Percentiles rank a stretch among this genome's conserved stretches.
phyloP scores from a whole-genome alignment of 306 rosid species.

The Sphenostylis stenocarpa region DNA sequence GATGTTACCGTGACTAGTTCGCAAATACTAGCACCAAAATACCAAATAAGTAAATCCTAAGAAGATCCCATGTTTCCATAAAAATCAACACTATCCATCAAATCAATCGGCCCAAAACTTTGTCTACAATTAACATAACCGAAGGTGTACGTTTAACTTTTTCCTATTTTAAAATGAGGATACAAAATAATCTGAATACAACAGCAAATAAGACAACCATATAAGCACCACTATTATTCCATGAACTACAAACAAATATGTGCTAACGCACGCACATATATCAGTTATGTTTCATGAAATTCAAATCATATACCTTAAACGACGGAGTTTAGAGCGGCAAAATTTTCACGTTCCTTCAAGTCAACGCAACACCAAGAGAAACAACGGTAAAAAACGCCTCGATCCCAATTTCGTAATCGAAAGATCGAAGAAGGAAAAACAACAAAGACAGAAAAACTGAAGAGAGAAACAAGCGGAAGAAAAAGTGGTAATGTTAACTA shows the following conservation, averaged over 20 bases:
- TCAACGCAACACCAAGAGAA: constrained; percentile 25
- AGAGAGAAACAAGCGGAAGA: background rate
- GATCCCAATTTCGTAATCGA: background rate
- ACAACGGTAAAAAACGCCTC: background rate
- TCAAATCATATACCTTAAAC: background rate
- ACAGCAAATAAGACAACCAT: background rate
- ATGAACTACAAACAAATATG: background rate
- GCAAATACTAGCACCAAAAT: background rate
- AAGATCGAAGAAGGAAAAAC: constrained; percentile 4
- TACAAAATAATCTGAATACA: background rate
- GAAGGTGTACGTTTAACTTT: too few relatives aligned
- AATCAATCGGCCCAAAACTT: background rate
- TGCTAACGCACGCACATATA: too few relatives aligned
- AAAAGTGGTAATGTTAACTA: constrained; percentile 57
- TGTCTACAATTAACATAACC: background rate
- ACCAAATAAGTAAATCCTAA: background rate
- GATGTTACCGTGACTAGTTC: background rate
- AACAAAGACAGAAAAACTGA: background rate
- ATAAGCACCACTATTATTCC: background rate
- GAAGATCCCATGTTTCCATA: background rate
- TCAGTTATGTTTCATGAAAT: background rate
- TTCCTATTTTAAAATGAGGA: too few relatives aligned
- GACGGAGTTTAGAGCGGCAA: background rate
- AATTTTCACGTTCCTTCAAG: background rate
- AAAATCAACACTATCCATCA: background rate